Evolutionary conservation across 2,329 filamentous ascomycete species (phyloP).

Genomic region (Stenocarpella maydis): DNA sequence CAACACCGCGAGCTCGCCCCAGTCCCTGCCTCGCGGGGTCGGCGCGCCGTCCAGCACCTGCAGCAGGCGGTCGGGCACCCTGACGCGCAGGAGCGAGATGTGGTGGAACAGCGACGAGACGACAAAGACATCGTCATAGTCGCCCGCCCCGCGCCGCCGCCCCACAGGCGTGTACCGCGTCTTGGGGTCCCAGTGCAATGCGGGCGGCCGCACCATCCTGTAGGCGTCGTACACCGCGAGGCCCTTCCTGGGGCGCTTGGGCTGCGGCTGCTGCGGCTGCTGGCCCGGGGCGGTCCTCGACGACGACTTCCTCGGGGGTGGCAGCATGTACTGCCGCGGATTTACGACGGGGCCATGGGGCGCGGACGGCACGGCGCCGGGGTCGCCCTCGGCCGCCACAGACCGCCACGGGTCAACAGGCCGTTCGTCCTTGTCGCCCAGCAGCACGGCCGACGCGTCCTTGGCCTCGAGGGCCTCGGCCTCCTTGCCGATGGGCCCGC

Average conservation of each 20-base stretch:
- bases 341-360: not conserved
- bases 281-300: constrained; percentile 10
- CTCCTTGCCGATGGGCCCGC: constrained; percentile 70
- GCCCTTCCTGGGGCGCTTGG: constrained; percentile 62
- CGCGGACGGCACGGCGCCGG: not conserved
- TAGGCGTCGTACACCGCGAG: constrained; percentile 70
- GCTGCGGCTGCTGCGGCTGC: constrained; percentile 39
- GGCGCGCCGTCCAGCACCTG: constrained; percentile 59
- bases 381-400: not conserved
- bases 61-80: constrained; percentile 64
- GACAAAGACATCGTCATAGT: constrained; percentile 69
- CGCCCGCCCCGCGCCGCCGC: constrained; percentile 51
- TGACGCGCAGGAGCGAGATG: constrained; percentile 63
- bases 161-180: constrained; percentile 66
- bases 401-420: constrained; percentile 27
- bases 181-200: constrained; percentile 68
- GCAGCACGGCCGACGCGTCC: constrained; percentile 47
- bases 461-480: constrained; percentile 49
- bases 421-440: constrained; percentile 56
- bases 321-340: not conserved
- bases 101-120: constrained; percentile 70
- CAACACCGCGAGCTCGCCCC: constrained; percentile 63
- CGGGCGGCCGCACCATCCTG: constrained; percentile 66
- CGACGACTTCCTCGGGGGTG: not conserved
- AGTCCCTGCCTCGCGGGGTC: constrained; percentile 48